These are phyloP conservation scores for Penicillium daleae DNA, from an alignment of 495 filamentous ascomycete species.

Conservation along the genomic window DNA sequence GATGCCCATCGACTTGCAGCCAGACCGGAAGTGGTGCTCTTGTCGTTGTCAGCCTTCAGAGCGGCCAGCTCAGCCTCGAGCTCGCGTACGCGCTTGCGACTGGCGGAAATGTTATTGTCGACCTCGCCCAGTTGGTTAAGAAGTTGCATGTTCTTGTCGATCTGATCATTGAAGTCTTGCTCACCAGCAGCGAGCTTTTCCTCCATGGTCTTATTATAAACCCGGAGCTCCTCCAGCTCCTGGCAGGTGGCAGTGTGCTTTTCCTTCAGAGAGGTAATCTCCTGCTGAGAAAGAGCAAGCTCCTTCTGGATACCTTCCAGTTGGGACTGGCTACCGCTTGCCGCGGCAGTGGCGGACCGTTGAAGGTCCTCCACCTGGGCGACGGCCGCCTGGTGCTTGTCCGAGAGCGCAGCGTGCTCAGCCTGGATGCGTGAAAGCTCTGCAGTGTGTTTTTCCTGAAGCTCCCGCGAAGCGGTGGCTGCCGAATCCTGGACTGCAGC, in stretches of 20 bases:
- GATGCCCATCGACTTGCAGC: conserved; percentile 49
- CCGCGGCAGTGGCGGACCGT: conserved; percentile 35
- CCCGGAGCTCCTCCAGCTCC: conserved; percentile 40
- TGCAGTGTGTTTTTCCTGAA: conserved; percentile 37
- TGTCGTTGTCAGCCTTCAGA: conserved; percentile 39
- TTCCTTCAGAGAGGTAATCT: conserved; percentile 37
- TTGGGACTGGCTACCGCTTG: conserved; percentile 35
- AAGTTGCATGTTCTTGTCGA: conserved; percentile 55
- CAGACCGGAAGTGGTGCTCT: conserved; percentile 35
- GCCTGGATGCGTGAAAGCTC: conserved; percentile 39
- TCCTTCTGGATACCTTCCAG: conserved; percentile 41
- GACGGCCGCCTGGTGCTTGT: conserved; percentile 37
- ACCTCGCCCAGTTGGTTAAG: conserved; percentile 49
- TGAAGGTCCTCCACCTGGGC: conserved; percentile 42
- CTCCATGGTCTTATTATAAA: conserved; percentile 39
- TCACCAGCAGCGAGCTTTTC: conserved; percentile 43
- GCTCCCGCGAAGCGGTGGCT: conserved; percentile 30
- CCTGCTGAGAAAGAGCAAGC: conserved; percentile 40
- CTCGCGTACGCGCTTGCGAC: conserved; percentile 48
- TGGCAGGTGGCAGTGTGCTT: conserved; percentile 35
- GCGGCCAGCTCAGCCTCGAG: conserved; percentile 51
- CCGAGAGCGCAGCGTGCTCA: conserved; percentile 37
- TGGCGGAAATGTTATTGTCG: conserved; percentile 42
- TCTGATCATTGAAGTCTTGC: conserved; percentile 47
- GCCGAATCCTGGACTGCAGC: conserved; percentile 35